phyloP scores from a whole-genome alignment of 805 yeast species.

The Barnettozyma pratensis region DNA sequence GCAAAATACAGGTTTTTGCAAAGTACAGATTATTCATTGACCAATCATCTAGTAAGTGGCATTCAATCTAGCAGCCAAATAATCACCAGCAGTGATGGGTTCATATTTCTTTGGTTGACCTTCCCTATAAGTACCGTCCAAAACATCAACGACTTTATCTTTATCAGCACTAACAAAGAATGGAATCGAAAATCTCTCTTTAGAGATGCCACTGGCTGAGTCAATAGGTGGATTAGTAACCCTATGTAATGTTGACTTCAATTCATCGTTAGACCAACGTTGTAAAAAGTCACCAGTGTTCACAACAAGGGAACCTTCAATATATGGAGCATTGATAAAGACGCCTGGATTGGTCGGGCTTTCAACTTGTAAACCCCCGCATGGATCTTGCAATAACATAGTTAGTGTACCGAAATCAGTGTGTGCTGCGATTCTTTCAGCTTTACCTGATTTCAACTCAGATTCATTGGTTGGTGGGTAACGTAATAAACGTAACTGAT shows the following conservation, averaged over 20 bases:
- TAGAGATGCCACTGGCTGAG: conserved; percentile 14
- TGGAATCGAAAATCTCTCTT: conserved; percentile 25
- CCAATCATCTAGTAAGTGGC: conserved; percentile 13
- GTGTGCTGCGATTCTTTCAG: conserved; percentile 26
- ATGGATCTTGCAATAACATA: conserved; percentile 21
- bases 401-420: conserved; percentile 26
- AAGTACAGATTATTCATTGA: too few species aligned
- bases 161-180: conserved; percentile 23
- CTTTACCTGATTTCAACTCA: conserved; percentile 14
- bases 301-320: conserved; percentile 18
- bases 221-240: conserved; percentile 22
- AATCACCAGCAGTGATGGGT: conserved; percentile 24
- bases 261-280: conserved; percentile 24
- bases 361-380: conserved; percentile 25
- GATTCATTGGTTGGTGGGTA: conserved; percentile 22
- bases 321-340: conserved; percentile 18
- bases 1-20: too few species aligned
- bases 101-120: conserved; percentile 23
- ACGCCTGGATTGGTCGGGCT: conserved; percentile 13
- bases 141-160: conserved; percentile 19
- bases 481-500: conserved; percentile 21
- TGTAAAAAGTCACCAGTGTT: conserved; percentile 23
- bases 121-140: conserved; percentile 23
- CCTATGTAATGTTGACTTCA: conserved; percentile 24
- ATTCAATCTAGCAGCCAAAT: conserved; percentile 18